A percentile compares a stretch with the other conserved stretches of the same genome.
Evolutionary conservation across 2,329 filamentous ascomycete species (phyloP).

Genomic region (Zopfia rhizophila): DNA sequence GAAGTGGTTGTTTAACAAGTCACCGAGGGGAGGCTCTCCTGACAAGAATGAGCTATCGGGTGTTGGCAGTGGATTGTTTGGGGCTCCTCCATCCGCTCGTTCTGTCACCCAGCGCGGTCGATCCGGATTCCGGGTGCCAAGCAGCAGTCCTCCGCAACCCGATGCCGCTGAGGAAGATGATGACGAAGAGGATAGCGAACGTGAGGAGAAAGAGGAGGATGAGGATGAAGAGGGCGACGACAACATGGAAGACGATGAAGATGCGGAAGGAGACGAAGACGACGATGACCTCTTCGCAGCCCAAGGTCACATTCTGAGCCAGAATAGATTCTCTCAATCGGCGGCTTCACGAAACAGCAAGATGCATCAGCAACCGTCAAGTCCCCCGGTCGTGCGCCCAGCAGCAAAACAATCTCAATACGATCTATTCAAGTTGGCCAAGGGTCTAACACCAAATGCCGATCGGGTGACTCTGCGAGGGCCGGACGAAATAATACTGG

Average conservation of each 20-base stretch:
- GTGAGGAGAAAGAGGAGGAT: conserved; percentile 34
- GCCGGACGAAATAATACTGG: conserved; percentile 75
- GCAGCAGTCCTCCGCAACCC: conserved; percentile 47
- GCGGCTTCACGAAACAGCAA: conserved; percentile 50
- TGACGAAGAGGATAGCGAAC: conserved; percentile 52
- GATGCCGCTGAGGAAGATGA: conserved; percentile 44
- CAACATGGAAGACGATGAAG: conserved; percentile 32
- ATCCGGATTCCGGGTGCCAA: conserved; percentile 17
- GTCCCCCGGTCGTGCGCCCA: conserved; percentile 35
- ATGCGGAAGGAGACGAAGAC: no score
- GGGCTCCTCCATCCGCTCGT: conserved; percentile 39
- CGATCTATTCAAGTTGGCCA: conserved; percentile 76
- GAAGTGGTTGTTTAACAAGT: conserved; percentile 28
- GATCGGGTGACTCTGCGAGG: conserved; percentile 73
- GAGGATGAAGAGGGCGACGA: conserved; percentile 38
- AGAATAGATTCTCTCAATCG: conserved; percentile 42
- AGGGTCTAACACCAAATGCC: conserved; percentile 69
- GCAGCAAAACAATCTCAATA: conserved; percentile 62
- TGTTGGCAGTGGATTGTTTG: conserved; percentile 37
- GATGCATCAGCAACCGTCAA: conserved; percentile 31
- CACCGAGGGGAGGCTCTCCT: conserved; percentile 46
- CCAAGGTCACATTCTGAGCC: conserved; percentile 36
- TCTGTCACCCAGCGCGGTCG: conserved; percentile 42
- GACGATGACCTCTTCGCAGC: conserved; percentile 57
- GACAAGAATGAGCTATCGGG: conserved; percentile 42